A percentile compares a stretch with the other conserved stretches of the same genome.
Evolutionary conservation across 352 stramenopile species (phyloP).

Genomic region (Phytopythium ostracodes): DNA sequence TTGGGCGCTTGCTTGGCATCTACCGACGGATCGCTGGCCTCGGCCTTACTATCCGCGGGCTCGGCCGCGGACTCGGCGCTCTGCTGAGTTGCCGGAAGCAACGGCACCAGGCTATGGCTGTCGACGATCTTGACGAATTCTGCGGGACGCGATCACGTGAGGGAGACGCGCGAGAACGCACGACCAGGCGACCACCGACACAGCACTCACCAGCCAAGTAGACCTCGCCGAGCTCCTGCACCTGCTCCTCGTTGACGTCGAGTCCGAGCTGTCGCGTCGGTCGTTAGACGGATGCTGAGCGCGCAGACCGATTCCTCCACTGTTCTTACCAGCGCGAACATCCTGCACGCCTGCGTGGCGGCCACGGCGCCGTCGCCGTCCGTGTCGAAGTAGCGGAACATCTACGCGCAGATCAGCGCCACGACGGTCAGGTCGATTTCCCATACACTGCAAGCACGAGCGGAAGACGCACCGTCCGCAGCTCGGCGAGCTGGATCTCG

Average conservation of each 20-base stretch:
- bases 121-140: slow-evolving; percentile 77
- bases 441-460: neutral
- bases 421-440: neutral
- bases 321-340: slow-evolving; percentile 47
- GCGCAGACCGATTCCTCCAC: neutral
- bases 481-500: slow-evolving; percentile 44
- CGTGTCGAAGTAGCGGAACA: slow-evolving; percentile 76
- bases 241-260: slow-evolving; percentile 42
- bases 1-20: neutral
- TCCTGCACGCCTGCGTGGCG: slow-evolving; percentile 49
- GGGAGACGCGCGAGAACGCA: neutral
- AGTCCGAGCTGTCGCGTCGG: slow-evolving; percentile 35
- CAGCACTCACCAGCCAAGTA: slow-evolving; percentile 46
- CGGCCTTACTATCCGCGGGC: neutral
- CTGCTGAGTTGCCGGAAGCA: neutral
- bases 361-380: slow-evolving; percentile 55
- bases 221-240: slow-evolving; percentile 54
- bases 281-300: neutral
- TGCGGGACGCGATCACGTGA: slow-evolving; percentile 5
- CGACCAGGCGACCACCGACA: neutral
- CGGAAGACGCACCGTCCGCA: slow-evolving; percentile 33
- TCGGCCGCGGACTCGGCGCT: neutral
- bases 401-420: slow-evolving; percentile 18
- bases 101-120: slow-evolving; percentile 31
- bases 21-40: neutral